Conservation (phyloP, 768 basidiomycete species). For the Psilocybe cyanescens region DNA sequence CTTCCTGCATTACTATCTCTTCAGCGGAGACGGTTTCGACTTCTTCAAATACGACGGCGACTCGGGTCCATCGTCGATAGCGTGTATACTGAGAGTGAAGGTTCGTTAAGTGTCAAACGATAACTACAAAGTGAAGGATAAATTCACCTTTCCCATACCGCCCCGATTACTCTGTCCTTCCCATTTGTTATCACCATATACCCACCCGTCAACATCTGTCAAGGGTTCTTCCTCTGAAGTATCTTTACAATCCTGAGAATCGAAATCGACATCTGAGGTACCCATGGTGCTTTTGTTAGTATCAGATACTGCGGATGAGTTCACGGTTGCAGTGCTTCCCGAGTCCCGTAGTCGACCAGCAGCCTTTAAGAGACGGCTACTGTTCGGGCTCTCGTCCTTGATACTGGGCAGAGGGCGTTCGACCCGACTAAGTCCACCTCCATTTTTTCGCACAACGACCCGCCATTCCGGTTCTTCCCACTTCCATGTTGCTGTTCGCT, state of each 20-base stretch:
- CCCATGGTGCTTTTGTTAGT: conserved; percentile 15
- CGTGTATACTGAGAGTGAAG: conserved; percentile 71
- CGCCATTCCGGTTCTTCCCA: conserved; percentile 96
- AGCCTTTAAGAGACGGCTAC: conserved; percentile 54
- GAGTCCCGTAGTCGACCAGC: conserved; percentile 53
- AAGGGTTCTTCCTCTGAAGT: conserved; percentile 51
- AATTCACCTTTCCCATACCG: conserved; percentile 78
- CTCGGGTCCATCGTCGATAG: conserved; percentile 83
- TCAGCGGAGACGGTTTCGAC: conserved; percentile 56
- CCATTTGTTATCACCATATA: conserved; percentile 97
- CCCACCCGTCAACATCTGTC: conserved; percentile 91
- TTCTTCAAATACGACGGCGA: conserved; percentile 77
- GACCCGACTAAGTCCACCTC: conserved; percentile 52
- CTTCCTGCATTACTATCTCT: conserved; percentile 33
- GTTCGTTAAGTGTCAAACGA: conserved; percentile 1
- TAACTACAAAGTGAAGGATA: neutral
- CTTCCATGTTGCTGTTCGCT: conserved; percentile 79
- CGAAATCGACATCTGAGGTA: conserved; percentile 24
- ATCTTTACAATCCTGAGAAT: conserved; percentile 33
- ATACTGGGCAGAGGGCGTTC: conserved; percentile 61
- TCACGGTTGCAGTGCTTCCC: conserved; percentile 13
- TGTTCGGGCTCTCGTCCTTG: conserved; percentile 47
- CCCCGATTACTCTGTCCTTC: conserved; percentile 75
- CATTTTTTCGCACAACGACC: conserved; percentile 67
- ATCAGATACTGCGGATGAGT: conserved; percentile 16